Base-by-base conservation (phyloP, 345 rosid genomes). In the Lenwebbia sp. region DNA sequence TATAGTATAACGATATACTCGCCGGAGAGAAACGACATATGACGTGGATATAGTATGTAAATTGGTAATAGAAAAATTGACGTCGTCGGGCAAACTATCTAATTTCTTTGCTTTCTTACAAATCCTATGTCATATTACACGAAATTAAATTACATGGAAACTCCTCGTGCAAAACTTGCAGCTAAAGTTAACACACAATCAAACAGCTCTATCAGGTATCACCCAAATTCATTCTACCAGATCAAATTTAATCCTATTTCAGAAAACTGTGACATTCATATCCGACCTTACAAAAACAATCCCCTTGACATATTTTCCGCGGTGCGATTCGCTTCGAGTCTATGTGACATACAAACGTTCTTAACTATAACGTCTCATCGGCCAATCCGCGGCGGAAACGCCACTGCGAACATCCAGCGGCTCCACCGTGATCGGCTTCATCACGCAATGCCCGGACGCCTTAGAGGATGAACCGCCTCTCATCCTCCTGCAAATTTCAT, bases 341-440 rank as follows among this genome's bases (percentile, higher is more conserved):
- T 0, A 70, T 33, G 13, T 19, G 47, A 37, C 47, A 33, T 33
- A 37, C 25, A 4, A 19, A 70, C 44, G 23, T 65, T 33, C 78
- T 65, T 9, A 70, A 40, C 44, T 0, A 9, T 88, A 87, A 82
- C 87, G 92, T 58, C 87, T 70, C 28, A 92, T 89, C 22, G 94
- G 93, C 96, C 93, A 91, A 60, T 89, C 86, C 6, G 3, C 7
- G 2, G 44, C 25, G 3, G 78, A 70, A 70, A 28, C 75, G 65
- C 86, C 33, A 4, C 90, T 86, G 30, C 85, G 86, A 9, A 54
- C 86, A 25, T 84, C 76, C 11, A 85, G 83, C 11, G 90, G 86
- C 52, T 90, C 92, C 13, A 82, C 87, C 1, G 37, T 52, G 13
- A 74, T 86, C 6, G 94, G 92, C 82, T 88, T 93, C 89, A 86